A percentile compares a stretch with the other conserved stretches of the same genome.
These are phyloP conservation scores for Zasmidium citrigriseum DNA, from an alignment of 2,329 filamentous ascomycete genomes.

Conservation along the genomic window DNA sequence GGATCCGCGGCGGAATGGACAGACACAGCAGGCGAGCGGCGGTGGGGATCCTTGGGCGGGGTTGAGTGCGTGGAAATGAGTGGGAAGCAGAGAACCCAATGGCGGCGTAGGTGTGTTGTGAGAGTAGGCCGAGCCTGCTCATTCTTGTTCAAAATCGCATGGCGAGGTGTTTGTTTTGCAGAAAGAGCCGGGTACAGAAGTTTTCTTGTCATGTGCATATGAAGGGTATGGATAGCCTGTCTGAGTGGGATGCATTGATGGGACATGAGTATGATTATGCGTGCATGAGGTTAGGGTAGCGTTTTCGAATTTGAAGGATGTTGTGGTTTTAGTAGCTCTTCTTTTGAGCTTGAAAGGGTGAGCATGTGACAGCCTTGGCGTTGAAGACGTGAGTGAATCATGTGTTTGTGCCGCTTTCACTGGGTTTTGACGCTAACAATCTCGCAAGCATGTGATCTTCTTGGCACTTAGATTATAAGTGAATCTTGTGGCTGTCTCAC, in stretches of 20 bases:
- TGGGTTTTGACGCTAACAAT: no score
- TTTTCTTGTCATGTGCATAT: not conserved
- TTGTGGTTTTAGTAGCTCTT: not conserved
- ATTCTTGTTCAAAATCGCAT: not conserved
- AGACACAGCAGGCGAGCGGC: conserved; percentile 42
- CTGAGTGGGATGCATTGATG: not conserved
- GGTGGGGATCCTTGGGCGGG: conserved; percentile 68
- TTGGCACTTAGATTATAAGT: not conserved
- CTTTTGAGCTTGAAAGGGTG: no score
- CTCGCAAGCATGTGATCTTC: not conserved
- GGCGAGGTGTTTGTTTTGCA: conserved; percentile 2
- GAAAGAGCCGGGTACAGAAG: not conserved
- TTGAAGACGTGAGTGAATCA: no score
- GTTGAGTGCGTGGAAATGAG: conserved; percentile 67
- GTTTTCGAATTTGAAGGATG: not conserved
- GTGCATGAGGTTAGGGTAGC: not conserved
- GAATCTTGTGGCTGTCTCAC: no score
- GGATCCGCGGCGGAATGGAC: conserved; percentile 44
- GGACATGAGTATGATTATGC: not conserved
- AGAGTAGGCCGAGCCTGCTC: not conserved
- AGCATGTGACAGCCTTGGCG: no score
- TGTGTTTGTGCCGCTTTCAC: no score
- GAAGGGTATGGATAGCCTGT: not conserved
- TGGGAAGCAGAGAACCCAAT: not conserved
- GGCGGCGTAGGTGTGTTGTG: not conserved